Percentiles rank a stretch among this genome's conserved stretches.
Evolutionary conservation across 352 stramenopile genomes (phyloP).

Genomic region (Phytophthora citricola): DNA sequence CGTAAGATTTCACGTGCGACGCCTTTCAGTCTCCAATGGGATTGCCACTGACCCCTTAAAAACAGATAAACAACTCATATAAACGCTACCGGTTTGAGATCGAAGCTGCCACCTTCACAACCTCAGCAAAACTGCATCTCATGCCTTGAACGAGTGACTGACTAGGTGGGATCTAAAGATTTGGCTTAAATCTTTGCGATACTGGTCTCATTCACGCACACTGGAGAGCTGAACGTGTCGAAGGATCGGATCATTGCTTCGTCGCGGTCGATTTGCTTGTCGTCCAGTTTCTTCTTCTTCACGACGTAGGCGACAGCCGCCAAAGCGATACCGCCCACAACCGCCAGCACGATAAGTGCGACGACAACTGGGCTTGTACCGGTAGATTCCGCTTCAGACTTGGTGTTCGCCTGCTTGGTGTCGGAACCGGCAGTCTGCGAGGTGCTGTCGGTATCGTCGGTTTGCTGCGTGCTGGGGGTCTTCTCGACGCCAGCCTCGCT

Average conservation of each 20-base stretch:
- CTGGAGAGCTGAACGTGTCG: constrained; percentile 35
- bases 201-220: constrained; percentile 31
- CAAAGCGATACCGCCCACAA: constrained; percentile 31
- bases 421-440: constrained; percentile 22
- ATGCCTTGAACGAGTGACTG: no score
- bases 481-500: constrained; percentile 36
- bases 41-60: constrained; percentile 23
- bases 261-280: constrained; percentile 36
- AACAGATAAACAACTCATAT: constrained; percentile 17
- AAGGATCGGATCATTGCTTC: constrained; percentile 33
- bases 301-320: constrained; percentile 25
- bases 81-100: constrained; percentile 17
- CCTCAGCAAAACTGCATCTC: background rate
- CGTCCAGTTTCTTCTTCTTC: constrained; percentile 41
- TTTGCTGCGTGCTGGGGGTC: constrained; percentile 17
- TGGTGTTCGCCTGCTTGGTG: constrained; percentile 36
- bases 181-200: constrained; percentile 46
- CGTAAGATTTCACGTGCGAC: constrained; percentile 6
- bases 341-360: constrained; percentile 26
- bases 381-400: background rate
- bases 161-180: constrained; percentile 2
- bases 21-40: constrained; percentile 12
- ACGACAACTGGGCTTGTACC: constrained; percentile 39
- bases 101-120: background rate
- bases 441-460: constrained; percentile 14